A percentile compares a stretch with the other conserved stretches of the same genome.
phyloP scores from a whole-genome alignment of 805 yeast species.

The Wickerhamiella vanderwaltii region DNA sequence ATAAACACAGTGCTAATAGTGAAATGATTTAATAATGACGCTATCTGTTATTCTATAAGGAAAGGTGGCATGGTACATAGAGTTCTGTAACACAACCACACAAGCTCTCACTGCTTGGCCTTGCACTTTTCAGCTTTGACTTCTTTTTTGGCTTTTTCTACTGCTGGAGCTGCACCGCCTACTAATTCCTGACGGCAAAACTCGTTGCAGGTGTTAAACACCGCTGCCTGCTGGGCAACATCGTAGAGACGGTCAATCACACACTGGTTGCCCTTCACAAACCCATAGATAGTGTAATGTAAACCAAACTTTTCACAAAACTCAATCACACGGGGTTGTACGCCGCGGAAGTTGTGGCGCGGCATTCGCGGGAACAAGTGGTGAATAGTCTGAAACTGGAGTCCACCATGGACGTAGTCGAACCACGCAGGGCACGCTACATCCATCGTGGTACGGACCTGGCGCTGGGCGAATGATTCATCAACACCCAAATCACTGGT shows the following conservation, averaged over 20 bases:
- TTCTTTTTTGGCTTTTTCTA: conserved; percentile 6
- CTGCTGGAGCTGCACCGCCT: conserved; percentile 13
- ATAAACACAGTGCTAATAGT: no score
- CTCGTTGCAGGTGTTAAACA: conserved; percentile 60
- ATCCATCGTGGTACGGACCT: conserved; percentile 85
- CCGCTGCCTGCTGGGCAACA: conserved; percentile 65
- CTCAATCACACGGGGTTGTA: conserved; percentile 57
- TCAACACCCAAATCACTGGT: conserved; percentile 73
- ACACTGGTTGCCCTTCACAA: conserved; percentile 59
- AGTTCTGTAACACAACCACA: no score
- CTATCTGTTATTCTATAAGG: no score
- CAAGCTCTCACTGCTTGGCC: no score
- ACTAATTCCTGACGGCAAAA: conserved; percentile 42
- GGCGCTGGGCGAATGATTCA: conserved; percentile 70
- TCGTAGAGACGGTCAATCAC: conserved; percentile 61
- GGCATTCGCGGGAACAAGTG: conserved; percentile 85
- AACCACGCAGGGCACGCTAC: conserved; percentile 90
- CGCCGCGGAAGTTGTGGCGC: conserved; percentile 68
- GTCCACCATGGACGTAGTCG: conserved; percentile 82
- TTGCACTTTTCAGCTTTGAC: conserved; percentile 1
- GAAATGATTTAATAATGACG: no score
- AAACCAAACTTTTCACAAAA: conserved; percentile 70
- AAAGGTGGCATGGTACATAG: no score
- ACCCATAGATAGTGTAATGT: conserved; percentile 73
- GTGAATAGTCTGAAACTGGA: conserved; percentile 84